Conservation (phyloP, 805 yeast genomes). For the Debaryomyces castellii region DNA sequence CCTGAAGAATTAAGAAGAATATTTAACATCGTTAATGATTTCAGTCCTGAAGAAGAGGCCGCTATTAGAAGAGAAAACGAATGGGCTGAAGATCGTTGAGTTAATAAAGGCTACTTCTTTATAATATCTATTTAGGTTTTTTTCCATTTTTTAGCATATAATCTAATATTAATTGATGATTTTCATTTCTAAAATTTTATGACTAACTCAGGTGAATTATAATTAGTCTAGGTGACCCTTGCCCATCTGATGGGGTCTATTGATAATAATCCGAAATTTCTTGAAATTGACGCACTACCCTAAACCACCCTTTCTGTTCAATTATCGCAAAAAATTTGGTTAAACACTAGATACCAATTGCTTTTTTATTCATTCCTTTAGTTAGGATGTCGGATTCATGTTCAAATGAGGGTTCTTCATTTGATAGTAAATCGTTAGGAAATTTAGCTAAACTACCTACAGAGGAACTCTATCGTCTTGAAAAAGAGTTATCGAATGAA, state of each 20-base stretch:
- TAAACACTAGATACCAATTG: not conserved
- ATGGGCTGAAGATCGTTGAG: constrained; percentile 83
- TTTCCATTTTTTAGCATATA: not conserved
- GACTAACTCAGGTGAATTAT: too few species aligned
- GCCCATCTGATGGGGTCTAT: too few species aligned
- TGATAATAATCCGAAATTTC: not conserved
- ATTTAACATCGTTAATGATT: constrained; percentile 78
- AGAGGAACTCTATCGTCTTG: constrained; percentile 25
- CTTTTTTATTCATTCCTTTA: not conserved
- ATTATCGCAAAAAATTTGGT: constrained; percentile 3
- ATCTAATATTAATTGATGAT: not conserved
- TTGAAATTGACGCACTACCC: constrained; percentile 1
- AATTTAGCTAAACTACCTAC: constrained; percentile 18
- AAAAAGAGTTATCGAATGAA: constrained; percentile 18
- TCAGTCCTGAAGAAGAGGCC: constrained; percentile 85
- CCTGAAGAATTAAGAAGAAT: constrained; percentile 81
- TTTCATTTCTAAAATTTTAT: too few species aligned
- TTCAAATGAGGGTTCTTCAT: not conserved
- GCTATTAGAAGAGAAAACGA: constrained; percentile 85
- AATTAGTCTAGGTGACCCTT: too few species aligned
- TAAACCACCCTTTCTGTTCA: not conserved
- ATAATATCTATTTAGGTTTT: too few species aligned
- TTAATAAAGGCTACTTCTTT: not conserved
- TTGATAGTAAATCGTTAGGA: constrained; percentile 3
- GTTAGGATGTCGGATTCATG: not conserved